Evolutionary conservation across 2,329 filamentous ascomycete species (phyloP).

Genomic region (Penicillium griseofulvum): DNA sequence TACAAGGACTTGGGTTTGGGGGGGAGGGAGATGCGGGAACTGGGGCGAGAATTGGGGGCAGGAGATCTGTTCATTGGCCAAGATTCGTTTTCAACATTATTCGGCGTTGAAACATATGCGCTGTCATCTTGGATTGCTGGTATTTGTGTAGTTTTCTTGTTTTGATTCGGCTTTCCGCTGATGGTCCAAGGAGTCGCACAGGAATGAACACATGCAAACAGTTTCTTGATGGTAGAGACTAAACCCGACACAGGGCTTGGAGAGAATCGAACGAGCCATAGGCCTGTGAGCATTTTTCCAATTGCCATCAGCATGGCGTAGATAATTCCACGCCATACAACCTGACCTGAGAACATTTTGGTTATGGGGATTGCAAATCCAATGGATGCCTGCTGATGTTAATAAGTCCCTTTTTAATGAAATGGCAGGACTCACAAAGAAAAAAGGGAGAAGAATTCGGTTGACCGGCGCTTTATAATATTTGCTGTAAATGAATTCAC

Average conservation of each 20-base stretch:
- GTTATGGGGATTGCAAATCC: conserved; percentile 77
- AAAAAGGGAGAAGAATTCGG: conserved; percentile 65
- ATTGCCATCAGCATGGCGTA: conserved; percentile 70
- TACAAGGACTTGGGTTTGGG: conserved; percentile 62
- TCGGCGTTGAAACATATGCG: too few species aligned
- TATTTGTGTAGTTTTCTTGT: background rate
- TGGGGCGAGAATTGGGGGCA: background rate
- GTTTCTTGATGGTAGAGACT: conserved; percentile 1
- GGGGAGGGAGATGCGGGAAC: conserved; percentile 13
- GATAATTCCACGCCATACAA: conserved; percentile 71
- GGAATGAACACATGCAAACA: conserved; percentile 1
- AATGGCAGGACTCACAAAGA: conserved; percentile 57
- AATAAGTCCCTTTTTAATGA: background rate
- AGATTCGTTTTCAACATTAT: background rate
- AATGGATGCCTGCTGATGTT: conserved; percentile 51
- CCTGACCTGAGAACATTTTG: conserved; percentile 60
- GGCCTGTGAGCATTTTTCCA: conserved; percentile 59
- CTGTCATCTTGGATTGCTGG: background rate
- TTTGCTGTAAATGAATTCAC: conserved; percentile 41
- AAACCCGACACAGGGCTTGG: conserved; percentile 10
- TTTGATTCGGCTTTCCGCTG: background rate
- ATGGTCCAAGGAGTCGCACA: background rate
- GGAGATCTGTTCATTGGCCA: background rate
- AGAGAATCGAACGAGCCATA: conserved; percentile 54
- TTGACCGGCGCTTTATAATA: conserved; percentile 49